Evolutionary conservation across 2,329 filamentous ascomycete genomes (phyloP).

Genomic region (Fusarium albidum): DNA sequence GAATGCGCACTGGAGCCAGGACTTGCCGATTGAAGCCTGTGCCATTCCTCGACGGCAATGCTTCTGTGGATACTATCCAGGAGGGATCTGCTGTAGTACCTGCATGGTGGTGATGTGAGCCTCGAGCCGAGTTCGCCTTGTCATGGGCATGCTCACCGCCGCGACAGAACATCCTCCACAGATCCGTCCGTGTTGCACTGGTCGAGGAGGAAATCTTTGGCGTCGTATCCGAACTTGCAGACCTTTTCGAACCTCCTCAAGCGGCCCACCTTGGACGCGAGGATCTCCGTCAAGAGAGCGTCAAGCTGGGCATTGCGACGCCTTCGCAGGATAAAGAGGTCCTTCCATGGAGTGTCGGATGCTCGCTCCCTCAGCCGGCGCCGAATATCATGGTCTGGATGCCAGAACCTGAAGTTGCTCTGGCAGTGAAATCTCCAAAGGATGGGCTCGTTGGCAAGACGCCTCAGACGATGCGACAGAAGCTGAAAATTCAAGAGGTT

Average conservation of each 20-base stretch:
- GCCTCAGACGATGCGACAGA: constrained; percentile 70
- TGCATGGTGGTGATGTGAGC: constrained; percentile 41
- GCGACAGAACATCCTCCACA: constrained; percentile 77
- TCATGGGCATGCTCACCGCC: constrained; percentile 56
- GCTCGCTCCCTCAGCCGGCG: constrained; percentile 62
- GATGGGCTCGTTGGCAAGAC: constrained; percentile 73
- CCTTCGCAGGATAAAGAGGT: constrained; percentile 66
- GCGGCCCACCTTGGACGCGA: constrained; percentile 75
- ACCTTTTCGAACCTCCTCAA: constrained; percentile 76
- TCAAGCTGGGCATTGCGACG: constrained; percentile 60
- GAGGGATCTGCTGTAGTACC: constrained; percentile 78
- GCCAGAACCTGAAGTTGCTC: constrained; percentile 78
- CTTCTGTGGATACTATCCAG: constrained; percentile 83
- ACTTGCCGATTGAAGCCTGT: constrained; percentile 44
- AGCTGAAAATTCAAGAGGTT: constrained; percentile 57
- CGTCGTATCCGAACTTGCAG: constrained; percentile 80
- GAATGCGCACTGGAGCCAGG: constrained; percentile 23
- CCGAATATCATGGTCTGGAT: constrained; percentile 66
- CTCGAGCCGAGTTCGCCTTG: constrained; percentile 40
- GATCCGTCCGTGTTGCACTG: constrained; percentile 69
- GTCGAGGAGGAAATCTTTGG: constrained; percentile 81
- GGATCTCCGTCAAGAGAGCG: constrained; percentile 69
- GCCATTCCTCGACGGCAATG: constrained; percentile 82
- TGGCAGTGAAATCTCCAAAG: constrained; percentile 84
- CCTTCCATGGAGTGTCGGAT: constrained; percentile 76